phyloP scores from a whole-genome alignment of 345 rosid genomes.

The Lagerstroemia speciosa region DNA sequence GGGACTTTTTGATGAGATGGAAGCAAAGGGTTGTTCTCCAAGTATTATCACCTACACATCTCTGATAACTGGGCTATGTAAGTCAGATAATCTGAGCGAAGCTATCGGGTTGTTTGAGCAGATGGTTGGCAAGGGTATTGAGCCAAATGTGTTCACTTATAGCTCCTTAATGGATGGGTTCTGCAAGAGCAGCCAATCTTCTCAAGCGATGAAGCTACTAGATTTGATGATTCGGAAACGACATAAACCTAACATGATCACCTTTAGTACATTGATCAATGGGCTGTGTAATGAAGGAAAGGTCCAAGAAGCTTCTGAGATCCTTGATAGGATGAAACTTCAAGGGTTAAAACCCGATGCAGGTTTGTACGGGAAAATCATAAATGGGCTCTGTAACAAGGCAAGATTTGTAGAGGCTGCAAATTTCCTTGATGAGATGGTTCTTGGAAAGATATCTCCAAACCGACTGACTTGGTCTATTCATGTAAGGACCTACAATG shows the following conservation, averaged over 20 bases:
- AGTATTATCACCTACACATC: conserved; percentile 78
- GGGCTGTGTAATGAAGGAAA: conserved; percentile 78
- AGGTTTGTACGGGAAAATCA: conserved; percentile 67
- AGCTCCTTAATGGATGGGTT: conserved; percentile 80
- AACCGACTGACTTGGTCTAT: conserved; percentile 68
- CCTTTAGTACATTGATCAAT: conserved; percentile 51
- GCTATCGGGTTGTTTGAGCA: conserved; percentile 60
- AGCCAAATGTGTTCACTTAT: conserved; percentile 85
- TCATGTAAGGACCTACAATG: conserved; percentile 57
- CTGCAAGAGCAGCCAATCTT: conserved; percentile 54
- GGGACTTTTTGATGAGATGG: conserved; percentile 71
- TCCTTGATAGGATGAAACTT: conserved; percentile 83
- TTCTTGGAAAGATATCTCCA: conserved; percentile 49
- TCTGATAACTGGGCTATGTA: conserved; percentile 68
- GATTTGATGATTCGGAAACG: conserved; percentile 54
- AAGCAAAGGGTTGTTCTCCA: conserved; percentile 52
- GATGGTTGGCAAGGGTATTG: conserved; percentile 54
- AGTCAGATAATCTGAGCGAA: conserved; percentile 41
- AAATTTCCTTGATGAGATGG: conserved; percentile 78
- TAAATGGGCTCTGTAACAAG: conserved; percentile 43
- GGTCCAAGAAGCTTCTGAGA: conserved; percentile 55
- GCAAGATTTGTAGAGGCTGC: conserved; percentile 69
- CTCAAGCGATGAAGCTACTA: conserved; percentile 53
- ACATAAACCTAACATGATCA: conserved; percentile 55
- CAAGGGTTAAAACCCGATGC: conserved; percentile 86